phyloP scores from a whole-genome alignment of 441 rosid genomes.

The Isatis lusitanica region DNA sequence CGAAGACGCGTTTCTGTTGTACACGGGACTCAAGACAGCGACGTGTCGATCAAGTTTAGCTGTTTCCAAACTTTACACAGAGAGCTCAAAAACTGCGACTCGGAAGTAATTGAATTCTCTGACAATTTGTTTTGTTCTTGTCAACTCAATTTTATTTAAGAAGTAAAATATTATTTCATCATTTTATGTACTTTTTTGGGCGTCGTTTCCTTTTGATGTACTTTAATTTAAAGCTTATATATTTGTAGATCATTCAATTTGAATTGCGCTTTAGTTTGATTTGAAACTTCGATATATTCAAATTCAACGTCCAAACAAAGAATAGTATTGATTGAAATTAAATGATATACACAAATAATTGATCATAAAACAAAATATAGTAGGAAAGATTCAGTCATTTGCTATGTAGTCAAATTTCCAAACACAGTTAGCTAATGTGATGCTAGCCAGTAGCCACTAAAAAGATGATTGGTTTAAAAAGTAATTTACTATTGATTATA shows the following conservation, averaged over 20 bases:
- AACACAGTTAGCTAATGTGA: background rate
- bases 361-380: too few relatives aligned
- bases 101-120: conserved; percentile 20
- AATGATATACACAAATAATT: background rate
- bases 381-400: too few relatives aligned
- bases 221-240: background rate
- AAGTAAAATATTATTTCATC: too few relatives aligned
- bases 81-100: conserved; percentile 9
- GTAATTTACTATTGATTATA: background rate
- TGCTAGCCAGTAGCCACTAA: background rate
- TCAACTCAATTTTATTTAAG: too few relatives aligned
- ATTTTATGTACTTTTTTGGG: too few relatives aligned
- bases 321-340: background rate
- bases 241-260: background rate
- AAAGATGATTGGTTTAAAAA: background rate
- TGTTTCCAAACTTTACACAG: conserved; percentile 9
- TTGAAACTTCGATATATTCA: background rate
- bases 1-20: conserved; percentile 29
- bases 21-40: conserved; percentile 34
- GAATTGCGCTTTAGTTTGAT: background rate
- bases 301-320: too few relatives aligned
- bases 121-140: conserved; percentile 5
- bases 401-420: too few relatives aligned
- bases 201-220: too few relatives aligned
- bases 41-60: conserved; percentile 26